Evolutionary conservation across 1,284 basidiomycete genomes (phyloP).

Genomic region (Boletus semigastroideus): DNA sequence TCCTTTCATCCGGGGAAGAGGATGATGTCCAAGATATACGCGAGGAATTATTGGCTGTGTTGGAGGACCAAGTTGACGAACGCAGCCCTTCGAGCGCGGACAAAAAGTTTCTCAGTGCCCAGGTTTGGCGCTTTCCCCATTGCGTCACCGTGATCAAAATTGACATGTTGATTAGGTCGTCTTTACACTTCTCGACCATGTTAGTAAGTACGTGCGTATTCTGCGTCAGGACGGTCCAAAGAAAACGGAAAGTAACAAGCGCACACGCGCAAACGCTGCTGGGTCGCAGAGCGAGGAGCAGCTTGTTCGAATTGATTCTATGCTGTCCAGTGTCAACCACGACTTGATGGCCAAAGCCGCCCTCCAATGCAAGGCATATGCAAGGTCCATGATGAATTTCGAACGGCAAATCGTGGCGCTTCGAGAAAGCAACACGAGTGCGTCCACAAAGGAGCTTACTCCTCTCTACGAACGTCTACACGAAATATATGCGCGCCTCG

Average conservation of each 20-base stretch:
- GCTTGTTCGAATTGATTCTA: conserved; percentile 70
- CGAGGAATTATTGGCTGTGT: conserved; percentile 76
- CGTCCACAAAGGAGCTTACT: conserved; percentile 58
- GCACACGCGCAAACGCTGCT: conserved; percentile 39
- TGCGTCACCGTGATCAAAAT: background rate
- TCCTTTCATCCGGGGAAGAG: conserved; percentile 76
- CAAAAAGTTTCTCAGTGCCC: conserved; percentile 84
- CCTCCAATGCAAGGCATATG: conserved; percentile 91
- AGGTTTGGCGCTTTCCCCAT: conserved; percentile 50
- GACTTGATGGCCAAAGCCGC: conserved; percentile 93
- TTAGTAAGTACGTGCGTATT: conserved; percentile 86
- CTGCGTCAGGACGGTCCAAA: conserved; percentile 58
- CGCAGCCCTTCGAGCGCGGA: conserved; percentile 61
- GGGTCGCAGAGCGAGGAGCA: conserved; percentile 51
- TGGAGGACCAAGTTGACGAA: conserved; percentile 83
- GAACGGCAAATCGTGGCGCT: conserved; percentile 76
- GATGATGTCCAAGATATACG: conserved; percentile 67
- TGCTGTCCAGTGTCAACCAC: conserved; percentile 83
- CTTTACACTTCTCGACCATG: conserved; percentile 93
- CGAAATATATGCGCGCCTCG: conserved; percentile 93
- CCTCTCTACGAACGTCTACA: conserved; percentile 90
- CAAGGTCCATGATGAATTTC: conserved; percentile 93
- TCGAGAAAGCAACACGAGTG: conserved; percentile 39
- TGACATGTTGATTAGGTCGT: conserved; percentile 59
- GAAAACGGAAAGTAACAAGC: conserved; percentile 49